A percentile compares a stretch with the other conserved stretches of the same genome.
Evolutionary conservation across 2,329 filamentous ascomycete species (phyloP).

Genomic region (Laburnicola sp.): DNA sequence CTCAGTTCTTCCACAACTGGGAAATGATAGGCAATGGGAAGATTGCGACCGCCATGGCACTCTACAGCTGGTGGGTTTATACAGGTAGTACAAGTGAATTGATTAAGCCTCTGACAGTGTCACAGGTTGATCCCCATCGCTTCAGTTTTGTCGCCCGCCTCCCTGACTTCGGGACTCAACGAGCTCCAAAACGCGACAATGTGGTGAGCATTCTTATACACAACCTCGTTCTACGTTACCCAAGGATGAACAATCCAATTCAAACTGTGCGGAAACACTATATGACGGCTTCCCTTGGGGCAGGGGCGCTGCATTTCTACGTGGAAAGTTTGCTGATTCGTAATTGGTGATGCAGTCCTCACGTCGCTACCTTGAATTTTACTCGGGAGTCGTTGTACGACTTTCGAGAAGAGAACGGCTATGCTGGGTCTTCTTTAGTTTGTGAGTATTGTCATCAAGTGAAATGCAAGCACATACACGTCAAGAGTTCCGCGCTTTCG

Average conservation of each 20-base stretch:
- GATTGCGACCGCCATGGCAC: slow-evolving; percentile 42
- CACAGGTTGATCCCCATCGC: slow-evolving; percentile 43
- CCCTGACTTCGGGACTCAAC: slow-evolving; percentile 39
- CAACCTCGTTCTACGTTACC: background rate
- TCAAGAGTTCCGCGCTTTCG: too few relatives aligned
- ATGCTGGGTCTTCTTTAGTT: slow-evolving; percentile 28
- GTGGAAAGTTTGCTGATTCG: slow-evolving; percentile 1
- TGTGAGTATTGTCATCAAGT: slow-evolving; percentile 10
- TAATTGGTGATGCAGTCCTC: slow-evolving; percentile 3
- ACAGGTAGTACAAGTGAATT: background rate
- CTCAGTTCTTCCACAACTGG: slow-evolving; percentile 37
- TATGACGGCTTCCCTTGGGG: background rate
- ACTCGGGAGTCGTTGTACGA: slow-evolving; percentile 34
- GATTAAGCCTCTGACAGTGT: slow-evolving; percentile 8
- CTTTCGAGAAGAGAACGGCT: slow-evolving; percentile 29
- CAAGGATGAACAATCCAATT: background rate
- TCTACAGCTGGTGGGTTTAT: slow-evolving; percentile 36
- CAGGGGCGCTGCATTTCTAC: background rate
- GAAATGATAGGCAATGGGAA: slow-evolving; percentile 44
- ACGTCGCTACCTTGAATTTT: slow-evolving; percentile 39
- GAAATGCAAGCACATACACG: too few relatives aligned
- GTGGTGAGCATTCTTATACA: slow-evolving; percentile 17
- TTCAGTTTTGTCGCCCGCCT: slow-evolving; percentile 42
- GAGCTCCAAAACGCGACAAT: slow-evolving; percentile 16
- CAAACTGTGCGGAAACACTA: too few relatives aligned